Percentiles rank a stretch among this genome's conserved stretches.
These are phyloP conservation scores for Cenchrus purpureus DNA, from an alignment of 176 grass and related monocot species.

Conservation along the genomic window DNA sequence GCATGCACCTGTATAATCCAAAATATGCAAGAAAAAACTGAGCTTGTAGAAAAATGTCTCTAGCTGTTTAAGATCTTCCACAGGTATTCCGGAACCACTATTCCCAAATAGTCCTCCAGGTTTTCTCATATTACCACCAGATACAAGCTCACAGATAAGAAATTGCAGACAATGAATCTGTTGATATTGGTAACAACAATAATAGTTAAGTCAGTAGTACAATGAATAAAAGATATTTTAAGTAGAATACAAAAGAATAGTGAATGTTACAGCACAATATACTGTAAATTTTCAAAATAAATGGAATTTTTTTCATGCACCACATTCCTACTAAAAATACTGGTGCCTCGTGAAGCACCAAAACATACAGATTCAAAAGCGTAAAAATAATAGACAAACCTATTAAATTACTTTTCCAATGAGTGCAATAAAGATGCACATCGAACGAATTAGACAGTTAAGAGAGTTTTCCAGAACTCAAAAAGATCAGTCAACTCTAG, in stretches of 20 bases:
- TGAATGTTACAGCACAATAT: constrained; percentile 10
- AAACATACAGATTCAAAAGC: constrained; percentile 21
- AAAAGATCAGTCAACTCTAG: constrained; percentile 13
- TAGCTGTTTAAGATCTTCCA: constrained; percentile 96
- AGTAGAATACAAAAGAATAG: neutral
- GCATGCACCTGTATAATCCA: constrained; percentile 89
- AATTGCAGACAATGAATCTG: constrained; percentile 98
- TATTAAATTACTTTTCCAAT: neutral
- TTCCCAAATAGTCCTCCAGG: constrained; percentile 97
- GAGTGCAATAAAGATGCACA: neutral
- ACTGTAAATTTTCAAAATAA: neutral
- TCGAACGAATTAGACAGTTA: neutral
- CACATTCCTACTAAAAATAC: constrained; percentile 1
- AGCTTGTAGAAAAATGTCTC: constrained; percentile 99
- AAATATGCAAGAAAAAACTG: constrained; percentile 98
- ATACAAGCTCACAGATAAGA: constrained; percentile 96
- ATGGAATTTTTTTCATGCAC: neutral
- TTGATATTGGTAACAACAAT: constrained; percentile 39
- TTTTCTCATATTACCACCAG: constrained; percentile 94
- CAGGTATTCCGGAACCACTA: constrained; percentile 91
- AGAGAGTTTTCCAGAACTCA: neutral
- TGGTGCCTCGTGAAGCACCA: neutral
- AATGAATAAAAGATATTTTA: constrained; percentile 35
- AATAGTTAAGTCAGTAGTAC: constrained; percentile 43
- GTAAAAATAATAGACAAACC: constrained; percentile 1